Evolutionary conservation across 1,139 yeast species (phyloP), one percentile per base, ranked within the genome.

Genomic region (Tardiomyces digboiensis): DNA sequence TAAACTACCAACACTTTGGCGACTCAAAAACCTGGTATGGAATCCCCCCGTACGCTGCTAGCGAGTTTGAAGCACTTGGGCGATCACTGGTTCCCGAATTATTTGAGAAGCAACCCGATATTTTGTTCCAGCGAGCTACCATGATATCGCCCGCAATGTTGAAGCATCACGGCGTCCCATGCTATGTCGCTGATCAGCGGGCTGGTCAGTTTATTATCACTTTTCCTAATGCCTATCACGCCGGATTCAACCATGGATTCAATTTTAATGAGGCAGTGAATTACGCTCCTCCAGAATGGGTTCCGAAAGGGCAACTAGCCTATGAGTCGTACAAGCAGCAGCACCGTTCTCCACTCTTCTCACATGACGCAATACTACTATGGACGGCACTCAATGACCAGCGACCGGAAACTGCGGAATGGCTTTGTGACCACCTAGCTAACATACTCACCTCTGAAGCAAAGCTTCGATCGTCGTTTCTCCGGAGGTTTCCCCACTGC

Each of bases 141-240:
- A 40, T 88, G 56, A 62, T 88, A 2, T 80, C 89, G 3, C 97
- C 97, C 0, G 69, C 65, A 52, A 67, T 71, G 29, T 65, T 82
- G 21, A 58, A 67, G 2, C 66, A 74, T 23, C 68, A 77, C 36
- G 78, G 76, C 0, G 78, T 85, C 6, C 70, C 71, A 10, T 77
- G 84, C 51, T 83, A 72, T 53, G 83, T 78, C 47, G 84, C 86
- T 1, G 79, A 87, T 52, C 98, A 89, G 59, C 68, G 77, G 19
- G 85, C 95, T 0, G 89, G 89, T 44, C 94, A 86, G 57, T 83
- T 85, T 57, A 82, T 86, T 44, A 77, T 86, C 6, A 86, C 95
- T 0, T 85, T 81, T 59, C 95, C 95, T 0, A 82, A 78, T 57
- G 95, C 94, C 0, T 86, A 85, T 57, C 95, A 86, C 62, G 81